Percentiles rank a stretch among this genome's conserved stretches.
phyloP scores from a whole-genome alignment of 108 stramenopile genomes.

The Epipyxis sp. region DNA sequence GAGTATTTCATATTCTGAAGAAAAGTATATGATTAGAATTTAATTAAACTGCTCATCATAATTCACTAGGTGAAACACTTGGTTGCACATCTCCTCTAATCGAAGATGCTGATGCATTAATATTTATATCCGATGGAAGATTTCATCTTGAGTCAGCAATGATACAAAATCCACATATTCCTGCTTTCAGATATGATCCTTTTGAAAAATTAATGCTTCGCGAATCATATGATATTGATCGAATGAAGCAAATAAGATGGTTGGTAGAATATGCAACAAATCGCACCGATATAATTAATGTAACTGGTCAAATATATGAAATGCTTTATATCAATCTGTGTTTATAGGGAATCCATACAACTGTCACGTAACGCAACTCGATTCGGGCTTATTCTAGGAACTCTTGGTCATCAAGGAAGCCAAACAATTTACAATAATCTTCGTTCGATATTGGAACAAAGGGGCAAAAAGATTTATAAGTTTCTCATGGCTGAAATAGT shows the following conservation, averaged over 20 bases:
- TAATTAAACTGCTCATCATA: no score
- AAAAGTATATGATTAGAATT: no score
- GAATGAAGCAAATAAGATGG: constrained; percentile 72
- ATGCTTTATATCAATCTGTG: background rate
- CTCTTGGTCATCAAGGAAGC: constrained; percentile 97
- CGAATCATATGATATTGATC: constrained; percentile 80
- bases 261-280: constrained; percentile 43
- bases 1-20: no score
- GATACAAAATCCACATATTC: constrained; percentile 86
- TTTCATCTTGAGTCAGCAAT: constrained; percentile 97
- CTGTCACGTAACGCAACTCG: constrained; percentile 47
- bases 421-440: constrained; percentile 79
- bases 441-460: constrained; percentile 50
- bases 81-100: constrained; percentile 90
- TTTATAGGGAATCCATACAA: constrained; percentile 47
- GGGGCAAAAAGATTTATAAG: constrained; percentile 64
- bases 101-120: constrained; percentile 59
- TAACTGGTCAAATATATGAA: constrained; percentile 1
- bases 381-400: constrained; percentile 89
- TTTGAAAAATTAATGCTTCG: constrained; percentile 82
- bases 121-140: constrained; percentile 95
- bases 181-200: constrained; percentile 89
- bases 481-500: constrained; percentile 86
- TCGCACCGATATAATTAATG: no score
- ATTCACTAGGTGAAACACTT: constrained; percentile 77